These are phyloP conservation scores for Fusarium sp. DNA, from an alignment of 2,329 filamentous ascomycete genomes.

Conservation along the genomic window DNA sequence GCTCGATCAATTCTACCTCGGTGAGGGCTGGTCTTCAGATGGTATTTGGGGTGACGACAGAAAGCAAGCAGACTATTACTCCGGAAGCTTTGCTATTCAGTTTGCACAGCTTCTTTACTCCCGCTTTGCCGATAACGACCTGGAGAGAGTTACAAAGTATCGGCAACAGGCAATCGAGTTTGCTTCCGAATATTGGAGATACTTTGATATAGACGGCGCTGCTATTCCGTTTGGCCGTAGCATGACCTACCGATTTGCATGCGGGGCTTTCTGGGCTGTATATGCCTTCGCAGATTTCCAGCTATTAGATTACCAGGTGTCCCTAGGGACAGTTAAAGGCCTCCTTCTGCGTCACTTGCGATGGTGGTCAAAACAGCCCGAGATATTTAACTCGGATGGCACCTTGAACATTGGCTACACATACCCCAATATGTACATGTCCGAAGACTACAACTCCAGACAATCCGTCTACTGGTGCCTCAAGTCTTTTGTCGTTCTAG, in stretches of 20 bases:
- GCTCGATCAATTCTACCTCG: constrained; percentile 58
- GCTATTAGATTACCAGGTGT: constrained; percentile 50
- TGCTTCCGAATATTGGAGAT: constrained; percentile 56
- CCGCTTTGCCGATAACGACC: constrained; percentile 56
- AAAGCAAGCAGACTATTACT: constrained; percentile 62
- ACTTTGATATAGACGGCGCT: constrained; percentile 60
- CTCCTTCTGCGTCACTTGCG: constrained; percentile 61
- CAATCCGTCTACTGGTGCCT: constrained; percentile 66
- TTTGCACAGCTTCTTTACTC: constrained; percentile 60
- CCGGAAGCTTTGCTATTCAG: constrained; percentile 64
- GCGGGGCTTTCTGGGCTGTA: constrained; percentile 60
- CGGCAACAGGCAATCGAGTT: constrained; percentile 55
- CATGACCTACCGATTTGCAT: constrained; percentile 62
- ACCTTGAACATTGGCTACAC: constrained; percentile 59
- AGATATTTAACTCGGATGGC: constrained; percentile 61
- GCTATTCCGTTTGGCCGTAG: constrained; percentile 63
- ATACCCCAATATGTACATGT: constrained; percentile 63
- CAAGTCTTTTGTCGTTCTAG: constrained; percentile 59
- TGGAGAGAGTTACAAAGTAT: constrained; percentile 51
- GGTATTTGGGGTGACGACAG: constrained; percentile 53
- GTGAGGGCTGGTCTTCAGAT: constrained; percentile 60
- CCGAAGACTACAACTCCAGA: constrained; percentile 66
- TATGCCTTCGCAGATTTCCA: constrained; percentile 54
- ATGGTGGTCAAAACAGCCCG: constrained; percentile 57
- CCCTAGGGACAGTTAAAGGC: constrained; percentile 57